Evolutionary conservation across 352 stramenopile genomes (phyloP).

Genomic region (Peronospora belbahrii): DNA sequence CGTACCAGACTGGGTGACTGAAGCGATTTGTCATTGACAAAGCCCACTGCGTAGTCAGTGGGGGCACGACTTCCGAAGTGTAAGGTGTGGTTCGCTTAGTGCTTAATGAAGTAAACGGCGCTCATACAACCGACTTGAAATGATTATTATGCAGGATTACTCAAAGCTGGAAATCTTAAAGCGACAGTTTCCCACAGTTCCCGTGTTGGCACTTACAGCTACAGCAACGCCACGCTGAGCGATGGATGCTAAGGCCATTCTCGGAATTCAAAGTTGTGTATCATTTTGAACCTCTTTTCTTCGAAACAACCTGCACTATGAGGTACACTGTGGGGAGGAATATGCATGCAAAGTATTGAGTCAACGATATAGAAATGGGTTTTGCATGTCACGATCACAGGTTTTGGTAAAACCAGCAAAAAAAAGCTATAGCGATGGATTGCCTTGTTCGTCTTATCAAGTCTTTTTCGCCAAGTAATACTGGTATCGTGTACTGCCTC

Average conservation of each 20-base stretch:
- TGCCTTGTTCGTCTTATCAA: conserved; percentile 75
- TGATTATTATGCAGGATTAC: conserved; percentile 65
- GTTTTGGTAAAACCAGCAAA: conserved; percentile 41
- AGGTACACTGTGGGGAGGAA: conserved; percentile 39
- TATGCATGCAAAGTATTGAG: not conserved
- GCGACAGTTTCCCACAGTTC: conserved; percentile 83
- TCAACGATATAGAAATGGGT: not conserved
- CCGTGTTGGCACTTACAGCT: conserved; percentile 87
- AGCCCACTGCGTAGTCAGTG: conserved; percentile 78
- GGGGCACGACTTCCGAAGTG: conserved; percentile 77
- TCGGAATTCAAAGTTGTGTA: conserved; percentile 59
- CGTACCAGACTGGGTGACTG: conserved; percentile 66
- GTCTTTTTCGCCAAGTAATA: conserved; percentile 39
- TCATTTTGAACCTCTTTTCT: conserved; percentile 90
- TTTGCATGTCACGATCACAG: conserved; percentile 6
- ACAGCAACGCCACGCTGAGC: conserved; percentile 73
- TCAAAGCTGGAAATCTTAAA: conserved; percentile 89
- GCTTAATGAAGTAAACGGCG: not conserved
- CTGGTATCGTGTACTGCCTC: conserved; percentile 90
- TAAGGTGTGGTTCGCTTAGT: conserved; percentile 15
- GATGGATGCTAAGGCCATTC: conserved; percentile 63
- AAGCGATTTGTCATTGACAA: conserved; percentile 92
- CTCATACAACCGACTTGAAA: not conserved
- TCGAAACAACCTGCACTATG: conserved; percentile 87
- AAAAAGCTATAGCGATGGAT: conserved; percentile 39